Conservation (phyloP, 2,329 filamentous ascomycete species). For the Scedosporium minutisporum region DNA sequence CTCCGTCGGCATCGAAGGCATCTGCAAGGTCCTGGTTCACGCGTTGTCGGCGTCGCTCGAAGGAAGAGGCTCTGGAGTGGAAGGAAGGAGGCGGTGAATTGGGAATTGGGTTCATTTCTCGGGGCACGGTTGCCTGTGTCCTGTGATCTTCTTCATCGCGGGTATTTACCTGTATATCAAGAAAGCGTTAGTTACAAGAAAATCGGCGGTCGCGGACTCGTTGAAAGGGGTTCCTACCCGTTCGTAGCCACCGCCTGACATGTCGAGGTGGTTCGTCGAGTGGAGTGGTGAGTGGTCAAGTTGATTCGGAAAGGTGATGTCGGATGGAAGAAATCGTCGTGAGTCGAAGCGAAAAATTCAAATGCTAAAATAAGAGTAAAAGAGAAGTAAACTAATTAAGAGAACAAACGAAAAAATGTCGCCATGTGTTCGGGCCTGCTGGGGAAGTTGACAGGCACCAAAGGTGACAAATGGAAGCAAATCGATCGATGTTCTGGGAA, state of each 20-base stretch:
- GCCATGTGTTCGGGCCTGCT: background rate
- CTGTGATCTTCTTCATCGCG: slow-evolving; percentile 44
- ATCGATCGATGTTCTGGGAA: slow-evolving; percentile 6
- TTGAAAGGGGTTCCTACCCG: slow-evolving; percentile 32
- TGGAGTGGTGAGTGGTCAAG: slow-evolving; percentile 11
- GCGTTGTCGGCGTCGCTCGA: slow-evolving; percentile 23
- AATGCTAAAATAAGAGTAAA: background rate
- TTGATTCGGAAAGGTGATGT: background rate
- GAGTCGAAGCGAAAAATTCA: background rate
- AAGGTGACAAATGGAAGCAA: slow-evolving; percentile 11
- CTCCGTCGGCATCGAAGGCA: slow-evolving; percentile 78
- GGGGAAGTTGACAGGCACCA: slow-evolving; percentile 7
- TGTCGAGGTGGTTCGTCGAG: slow-evolving; percentile 19
- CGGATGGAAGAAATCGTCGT: background rate
- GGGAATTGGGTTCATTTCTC: slow-evolving; percentile 30
- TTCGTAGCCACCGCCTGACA: slow-evolving; percentile 45
- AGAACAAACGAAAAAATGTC: slow-evolving; percentile 10
- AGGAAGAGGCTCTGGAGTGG: slow-evolving; percentile 66
- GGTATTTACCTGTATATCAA: slow-evolving; percentile 39
- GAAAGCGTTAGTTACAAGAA: slow-evolving; percentile 1
- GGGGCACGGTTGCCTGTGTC: background rate
- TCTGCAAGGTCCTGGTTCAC: slow-evolving; percentile 81
- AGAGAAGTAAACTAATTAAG: background rate
- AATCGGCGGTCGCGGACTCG: background rate
- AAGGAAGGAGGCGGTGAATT: slow-evolving; percentile 73